Evolutionary conservation across 768 basidiomycete species (phyloP).

Genomic region (Coprinopsis cinerea): DNA sequence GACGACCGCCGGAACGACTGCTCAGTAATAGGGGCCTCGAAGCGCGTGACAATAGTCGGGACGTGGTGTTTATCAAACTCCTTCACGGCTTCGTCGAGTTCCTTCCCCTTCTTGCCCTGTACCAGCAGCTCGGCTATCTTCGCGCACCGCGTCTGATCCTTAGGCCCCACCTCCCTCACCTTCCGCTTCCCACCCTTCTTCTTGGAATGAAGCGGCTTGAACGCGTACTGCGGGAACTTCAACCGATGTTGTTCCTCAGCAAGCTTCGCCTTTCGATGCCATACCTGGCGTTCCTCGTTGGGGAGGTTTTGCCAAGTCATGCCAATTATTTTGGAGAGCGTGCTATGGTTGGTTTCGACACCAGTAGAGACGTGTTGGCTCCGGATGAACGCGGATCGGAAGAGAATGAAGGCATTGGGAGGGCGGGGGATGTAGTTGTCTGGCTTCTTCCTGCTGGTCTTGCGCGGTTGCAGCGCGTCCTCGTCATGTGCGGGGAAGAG

Average conservation of each 20-base stretch:
- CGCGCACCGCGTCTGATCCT: conserved; percentile 58
- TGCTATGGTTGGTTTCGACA: conserved; percentile 79
- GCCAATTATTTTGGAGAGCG: conserved; percentile 80
- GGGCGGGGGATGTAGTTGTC: conserved; percentile 80
- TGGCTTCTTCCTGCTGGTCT: conserved; percentile 59
- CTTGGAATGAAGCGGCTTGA: conserved; percentile 59
- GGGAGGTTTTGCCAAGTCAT: conserved; percentile 78
- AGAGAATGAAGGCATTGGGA: conserved; percentile 84
- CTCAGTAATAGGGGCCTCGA: conserved; percentile 73
- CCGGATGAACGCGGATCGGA: conserved; percentile 79
- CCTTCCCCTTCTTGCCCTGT: conserved; percentile 55
- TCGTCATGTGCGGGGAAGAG: conserved; percentile 54
- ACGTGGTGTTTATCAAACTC: conserved; percentile 56
- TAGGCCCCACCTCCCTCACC: conserved; percentile 60
- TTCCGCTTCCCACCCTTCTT: conserved; percentile 50
- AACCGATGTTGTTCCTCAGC: conserved; percentile 74
- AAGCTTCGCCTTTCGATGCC: conserved; percentile 71
- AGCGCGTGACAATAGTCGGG: conserved; percentile 64
- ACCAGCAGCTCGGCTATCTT: conserved; percentile 63
- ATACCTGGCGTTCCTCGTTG: conserved; percentile 65
- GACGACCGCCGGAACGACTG: conserved; percentile 62
- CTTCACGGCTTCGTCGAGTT: conserved; percentile 50
- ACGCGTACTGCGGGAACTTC: conserved; percentile 75
- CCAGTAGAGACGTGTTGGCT: conserved; percentile 69
- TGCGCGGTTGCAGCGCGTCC: conserved; percentile 27